phyloP scores from a whole-genome alignment of 2,329 filamentous ascomycete genomes.

The Gaeumannomyces sp. region DNA sequence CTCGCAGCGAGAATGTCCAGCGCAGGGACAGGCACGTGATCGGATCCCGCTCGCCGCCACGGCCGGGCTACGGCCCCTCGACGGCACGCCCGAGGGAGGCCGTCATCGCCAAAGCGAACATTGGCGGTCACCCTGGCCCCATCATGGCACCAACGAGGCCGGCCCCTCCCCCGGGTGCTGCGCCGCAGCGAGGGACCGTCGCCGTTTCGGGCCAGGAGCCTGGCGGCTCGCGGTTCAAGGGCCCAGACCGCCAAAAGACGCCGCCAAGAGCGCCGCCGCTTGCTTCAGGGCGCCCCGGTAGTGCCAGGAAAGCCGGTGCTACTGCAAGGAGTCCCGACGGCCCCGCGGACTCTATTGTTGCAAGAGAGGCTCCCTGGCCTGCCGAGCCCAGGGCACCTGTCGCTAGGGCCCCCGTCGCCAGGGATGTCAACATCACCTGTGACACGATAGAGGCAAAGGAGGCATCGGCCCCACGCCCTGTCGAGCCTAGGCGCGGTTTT shows the following conservation, averaged over 20 bases:
- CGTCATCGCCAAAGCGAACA: neutral
- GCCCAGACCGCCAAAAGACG: neutral
- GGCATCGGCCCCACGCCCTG: neutral
- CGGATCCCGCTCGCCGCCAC: no score
- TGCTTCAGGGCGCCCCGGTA: neutral
- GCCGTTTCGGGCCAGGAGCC: neutral
- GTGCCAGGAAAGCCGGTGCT: neutral
- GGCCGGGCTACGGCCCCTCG: neutral
- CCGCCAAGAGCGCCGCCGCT: neutral
- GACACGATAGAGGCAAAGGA: neutral
- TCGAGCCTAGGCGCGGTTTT: neutral
- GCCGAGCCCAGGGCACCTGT: no score
- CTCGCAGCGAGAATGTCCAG: neutral
- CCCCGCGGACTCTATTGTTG: neutral
- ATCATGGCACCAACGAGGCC: neutral
- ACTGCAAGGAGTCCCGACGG: neutral
- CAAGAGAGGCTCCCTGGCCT: neutral
- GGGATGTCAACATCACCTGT: neutral
- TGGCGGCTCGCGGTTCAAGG: neutral
- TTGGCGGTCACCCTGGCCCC: neutral
- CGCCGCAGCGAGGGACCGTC: neutral
- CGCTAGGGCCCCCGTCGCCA: neutral
- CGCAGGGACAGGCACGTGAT: neutral
- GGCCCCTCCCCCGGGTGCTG: neutral
- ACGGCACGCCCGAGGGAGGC: neutral